Base-by-base conservation (phyloP, 2,329 filamentous ascomycete species). In the Monosporascus sp. region DNA sequence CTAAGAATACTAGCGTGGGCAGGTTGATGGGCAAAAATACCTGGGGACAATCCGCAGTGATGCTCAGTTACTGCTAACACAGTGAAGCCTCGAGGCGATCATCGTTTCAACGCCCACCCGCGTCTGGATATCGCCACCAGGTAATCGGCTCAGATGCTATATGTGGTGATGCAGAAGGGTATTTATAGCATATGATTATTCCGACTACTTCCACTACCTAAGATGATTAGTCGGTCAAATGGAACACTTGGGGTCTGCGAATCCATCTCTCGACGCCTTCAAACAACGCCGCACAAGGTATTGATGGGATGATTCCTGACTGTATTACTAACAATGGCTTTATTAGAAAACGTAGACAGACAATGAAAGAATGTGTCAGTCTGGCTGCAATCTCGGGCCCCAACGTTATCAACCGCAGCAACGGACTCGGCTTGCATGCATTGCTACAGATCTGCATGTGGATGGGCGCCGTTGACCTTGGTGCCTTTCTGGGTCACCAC, bases 401-500 rank as follows among this genome's bases (percentile, higher is more conserved):
- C 56, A 55, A 64, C 59, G 58, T 55, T 58, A 53, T 61, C 59
- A 51, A 54, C 56, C 50, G 54, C 59, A 59, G 54, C 57, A 49
- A 54, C 24, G 17, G 20, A 46, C 24, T 46, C 22, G 14, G n/a
- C 57, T 27, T 19, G 50, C 38, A 51, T 27, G 26, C 24, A 20
- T 46, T 34, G 36, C 50, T 37, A 8, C 24, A 14, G 24, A 46
- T 46, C 43, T 46, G 22, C 11, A 46, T 14, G 31, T 14, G 11
- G 31, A 34, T 34, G 4, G 31, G 31, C 11, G 31, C 11, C 4
- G 11, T 34, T 34, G 31, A 34, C 31, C 31, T 34, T 34, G 11
- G 31, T 34, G 31, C 31, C 11, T 34, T 34, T 34, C 31, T 31
- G 31, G 31, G 31, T 34, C 31, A 34, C 31, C 9, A 34, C 27